Conservation (phyloP, 371 early-diverging fungal species). For the Mucor velutinosus region DNA sequence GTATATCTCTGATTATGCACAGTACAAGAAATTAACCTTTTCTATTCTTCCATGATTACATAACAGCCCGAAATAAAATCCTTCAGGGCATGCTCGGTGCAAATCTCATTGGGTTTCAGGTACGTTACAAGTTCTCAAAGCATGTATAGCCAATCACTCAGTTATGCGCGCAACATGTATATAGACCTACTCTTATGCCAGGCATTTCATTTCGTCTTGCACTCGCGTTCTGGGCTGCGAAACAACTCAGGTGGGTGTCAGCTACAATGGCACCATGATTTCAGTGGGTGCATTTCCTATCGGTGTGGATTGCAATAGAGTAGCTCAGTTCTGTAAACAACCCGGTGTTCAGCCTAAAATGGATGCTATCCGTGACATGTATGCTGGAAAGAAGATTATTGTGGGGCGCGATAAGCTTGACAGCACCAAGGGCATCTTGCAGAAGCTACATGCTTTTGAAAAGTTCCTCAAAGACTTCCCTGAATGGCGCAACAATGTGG, state of each 20-base stretch:
- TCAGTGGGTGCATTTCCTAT: slow-evolving; percentile 95
- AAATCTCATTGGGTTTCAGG: slow-evolving; percentile 90
- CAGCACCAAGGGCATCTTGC: slow-evolving; percentile 97
- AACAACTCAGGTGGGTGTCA: slow-evolving; percentile 84
- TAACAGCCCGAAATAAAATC: slow-evolving; percentile 83
- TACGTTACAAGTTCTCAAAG: neutral
- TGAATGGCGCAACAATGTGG: slow-evolving; percentile 87
- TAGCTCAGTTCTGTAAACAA: slow-evolving; percentile 44
- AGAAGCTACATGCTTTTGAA: slow-evolving; percentile 95
- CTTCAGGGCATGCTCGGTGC: slow-evolving; percentile 90
- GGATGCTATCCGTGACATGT: slow-evolving; percentile 79
- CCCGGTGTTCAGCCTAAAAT: slow-evolving; percentile 72
- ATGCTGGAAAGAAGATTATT: slow-evolving; percentile 91
- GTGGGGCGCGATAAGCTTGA: slow-evolving; percentile 99
- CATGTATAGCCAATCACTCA: neutral
- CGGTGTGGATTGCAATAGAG: slow-evolving; percentile 88
- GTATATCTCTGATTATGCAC: slow-evolving; percentile 13
- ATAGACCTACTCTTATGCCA: slow-evolving; percentile 92
- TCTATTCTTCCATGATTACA: slow-evolving; percentile 8
- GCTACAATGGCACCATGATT: slow-evolving; percentile 73
- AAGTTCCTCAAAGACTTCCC: slow-evolving; percentile 89
- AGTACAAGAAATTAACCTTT: neutral
- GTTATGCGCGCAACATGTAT: too few species aligned
- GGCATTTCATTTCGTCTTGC: slow-evolving; percentile 94
- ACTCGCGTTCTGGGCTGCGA: slow-evolving; percentile 90